Evolutionary conservation across 345 rosid genomes (phyloP).

Genomic region (Heritiera littoralis): DNA sequence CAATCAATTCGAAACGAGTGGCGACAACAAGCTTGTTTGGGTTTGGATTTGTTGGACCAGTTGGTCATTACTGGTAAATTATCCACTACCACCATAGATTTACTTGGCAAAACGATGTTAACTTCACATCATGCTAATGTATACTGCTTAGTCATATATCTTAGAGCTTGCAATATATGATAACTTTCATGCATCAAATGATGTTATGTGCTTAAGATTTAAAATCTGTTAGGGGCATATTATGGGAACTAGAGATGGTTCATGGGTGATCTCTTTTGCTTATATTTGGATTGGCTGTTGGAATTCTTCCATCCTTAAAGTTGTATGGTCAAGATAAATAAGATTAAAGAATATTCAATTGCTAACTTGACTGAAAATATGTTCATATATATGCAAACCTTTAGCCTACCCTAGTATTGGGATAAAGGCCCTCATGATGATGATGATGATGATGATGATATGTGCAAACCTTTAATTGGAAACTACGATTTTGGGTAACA

Average conservation of each 20-base stretch:
- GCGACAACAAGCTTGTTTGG: constrained; percentile 46
- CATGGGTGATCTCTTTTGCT: background rate
- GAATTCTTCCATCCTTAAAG: background rate
- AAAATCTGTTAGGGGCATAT: background rate
- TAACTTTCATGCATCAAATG: background rate
- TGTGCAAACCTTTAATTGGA: background rate
- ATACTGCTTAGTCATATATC: background rate
- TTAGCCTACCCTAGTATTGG: background rate
- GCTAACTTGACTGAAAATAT: background rate
- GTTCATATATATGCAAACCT: background rate
- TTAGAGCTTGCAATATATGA: background rate
- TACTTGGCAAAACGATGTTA: constrained; percentile 4
- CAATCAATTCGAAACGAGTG: constrained; percentile 41
- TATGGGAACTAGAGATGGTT: background rate
- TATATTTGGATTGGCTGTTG: background rate
- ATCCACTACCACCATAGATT: background rate
- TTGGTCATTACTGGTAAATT: constrained; percentile 42
- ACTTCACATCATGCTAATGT: background rate
- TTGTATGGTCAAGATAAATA: background rate
- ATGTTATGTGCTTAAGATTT: background rate
- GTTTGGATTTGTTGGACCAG: constrained; percentile 46
- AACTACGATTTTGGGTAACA: background rate
- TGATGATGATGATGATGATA: too few species aligned
- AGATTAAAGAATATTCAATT: background rate
- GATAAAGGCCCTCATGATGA: too few species aligned